Evolutionary conservation across 176 grass and related monocot species (phyloP).

Genomic region (Alloteropsis semialata): DNA sequence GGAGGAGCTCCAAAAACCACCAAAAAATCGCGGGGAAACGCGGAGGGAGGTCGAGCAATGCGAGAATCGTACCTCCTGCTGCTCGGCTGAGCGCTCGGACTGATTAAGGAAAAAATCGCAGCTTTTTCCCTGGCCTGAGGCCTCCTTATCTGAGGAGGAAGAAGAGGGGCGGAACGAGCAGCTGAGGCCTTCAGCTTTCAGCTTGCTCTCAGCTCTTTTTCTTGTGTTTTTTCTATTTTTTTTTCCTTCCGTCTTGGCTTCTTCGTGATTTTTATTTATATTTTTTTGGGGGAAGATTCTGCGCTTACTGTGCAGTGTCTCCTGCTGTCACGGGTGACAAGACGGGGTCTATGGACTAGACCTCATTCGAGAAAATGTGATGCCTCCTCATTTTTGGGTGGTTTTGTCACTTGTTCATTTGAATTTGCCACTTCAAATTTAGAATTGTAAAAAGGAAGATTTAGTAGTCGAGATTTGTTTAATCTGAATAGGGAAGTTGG

Average conservation of each 20-base stretch:
- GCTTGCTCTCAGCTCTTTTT: slow-evolving; percentile 26
- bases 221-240: background rate
- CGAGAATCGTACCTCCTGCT: slow-evolving; percentile 31
- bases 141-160: slow-evolving; percentile 41
- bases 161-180: background rate
- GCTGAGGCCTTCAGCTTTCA: slow-evolving; percentile 4
- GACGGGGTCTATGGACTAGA: background rate
- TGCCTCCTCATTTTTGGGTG: background rate
- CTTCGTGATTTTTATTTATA: slow-evolving; percentile 13
- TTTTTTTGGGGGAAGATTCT: slow-evolving; percentile 20
- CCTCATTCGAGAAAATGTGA: background rate
- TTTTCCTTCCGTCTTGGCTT: background rate
- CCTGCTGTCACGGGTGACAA: background rate
- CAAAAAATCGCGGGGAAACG: background rate
- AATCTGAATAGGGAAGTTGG: background rate
- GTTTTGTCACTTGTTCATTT: background rate
- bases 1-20: background rate
- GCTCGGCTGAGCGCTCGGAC: background rate
- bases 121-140: slow-evolving; percentile 11
- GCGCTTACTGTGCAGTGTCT: slow-evolving; percentile 11
- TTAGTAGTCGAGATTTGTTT: background rate
- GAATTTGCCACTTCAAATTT: background rate
- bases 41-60: background rate
- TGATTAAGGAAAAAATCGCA: slow-evolving; percentile 18
- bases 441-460: background rate